Base-by-base conservation (phyloP, 179 eudicot species). In the Dionaea muscipula region DNA sequence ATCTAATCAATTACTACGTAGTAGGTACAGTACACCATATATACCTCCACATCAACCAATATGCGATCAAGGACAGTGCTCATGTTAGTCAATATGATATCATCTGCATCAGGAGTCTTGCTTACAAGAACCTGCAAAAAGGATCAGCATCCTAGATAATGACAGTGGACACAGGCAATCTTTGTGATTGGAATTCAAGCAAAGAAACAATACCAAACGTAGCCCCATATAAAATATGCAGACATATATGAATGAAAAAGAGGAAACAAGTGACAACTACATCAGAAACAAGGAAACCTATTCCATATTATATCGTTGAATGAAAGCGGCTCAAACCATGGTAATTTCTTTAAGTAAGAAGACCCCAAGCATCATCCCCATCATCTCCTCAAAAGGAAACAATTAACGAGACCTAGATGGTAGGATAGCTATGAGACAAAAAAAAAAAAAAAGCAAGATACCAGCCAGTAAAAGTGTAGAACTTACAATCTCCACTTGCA, bases 41-140 rank as follows among this genome's bases (percentile, higher is more conserved):
- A 48, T 78, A 93, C 99, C 96, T 75, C 78, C 73, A 88, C 79
- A 45, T 83, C 99, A 75, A 75, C 67, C 70, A 79, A 67, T 47
- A 93, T 68, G 24, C 85, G 81, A 63, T 93, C 94, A 71, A 93
- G 65, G 55, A 64, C 76, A 57, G 70, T 58, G 72, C 78, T 60
- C 99, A 93, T 93, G 83, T 85, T 89, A 50, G 96, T 76, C 71
- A 85, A 56, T 21, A 81, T 81, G 66, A 81, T 56, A 60, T 85
- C 86, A 47, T 81, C 81, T 60, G 96, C 90, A 55, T 78, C 64
- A 28, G 90, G 78, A 57, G 52, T 61, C 53, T 81, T 94, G 78
- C 99, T 93, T 59, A 70, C 72, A 5, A 71, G 71, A 61, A 93
- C 81, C 99, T 93, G 82, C 68, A 73, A 78, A 56, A 40, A 33